Base-by-base conservation (phyloP, 768 basidiomycete genomes). In the Boletus barrowsii region DNA sequence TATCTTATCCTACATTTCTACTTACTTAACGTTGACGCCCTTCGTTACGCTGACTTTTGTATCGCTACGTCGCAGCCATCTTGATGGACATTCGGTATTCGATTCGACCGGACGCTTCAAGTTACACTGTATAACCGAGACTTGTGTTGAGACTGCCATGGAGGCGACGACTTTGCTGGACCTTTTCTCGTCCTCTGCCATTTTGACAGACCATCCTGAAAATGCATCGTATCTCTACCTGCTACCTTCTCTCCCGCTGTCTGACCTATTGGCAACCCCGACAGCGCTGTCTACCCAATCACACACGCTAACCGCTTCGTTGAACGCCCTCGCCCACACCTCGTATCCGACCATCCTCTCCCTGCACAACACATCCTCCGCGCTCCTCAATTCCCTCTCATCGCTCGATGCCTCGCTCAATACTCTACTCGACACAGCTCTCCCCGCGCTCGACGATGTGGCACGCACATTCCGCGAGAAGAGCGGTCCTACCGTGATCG, bases 301-400 rank as follows among this genome's bases (percentile, higher is more conserved):
- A 0, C 86, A 91, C 47, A 88, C 93, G 55, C 80, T 97, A 49
- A 93, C 92, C 8, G 87, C 90, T 42, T 94, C 93, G 51, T 77
- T 97, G 57, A 94, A 90, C 10, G 88, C 89, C 40, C 80, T 98
- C 14, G 95, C 93, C 51, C 88, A 92, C 56, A 86, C 91, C 5
- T 93, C 93, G 22, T 94, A 97, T 70, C 84, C 89, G 29, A 93
- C 93, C 0, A 96, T 97, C 68, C 81, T 96, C 58, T 87, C 89
- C n/a, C 79, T 95, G 11, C 93, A 95, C 68, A 71, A 79, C 44
- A 88, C 89, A 17, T 90, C 91, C 4, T 82, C 83, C 45, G 83
- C 87, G 0, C 80, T 97, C 52, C 76, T 83, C 2, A 71, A 76
- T 4, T 90, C 93, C 1, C 80, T 98, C 56, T 77, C 81, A 1